A percentile compares a stretch with the other conserved stretches of the same genome.
These are phyloP conservation scores for Sporothrix globosa DNA, from an alignment of 2,329 filamentous ascomycete species.

Conservation along the genomic window DNA sequence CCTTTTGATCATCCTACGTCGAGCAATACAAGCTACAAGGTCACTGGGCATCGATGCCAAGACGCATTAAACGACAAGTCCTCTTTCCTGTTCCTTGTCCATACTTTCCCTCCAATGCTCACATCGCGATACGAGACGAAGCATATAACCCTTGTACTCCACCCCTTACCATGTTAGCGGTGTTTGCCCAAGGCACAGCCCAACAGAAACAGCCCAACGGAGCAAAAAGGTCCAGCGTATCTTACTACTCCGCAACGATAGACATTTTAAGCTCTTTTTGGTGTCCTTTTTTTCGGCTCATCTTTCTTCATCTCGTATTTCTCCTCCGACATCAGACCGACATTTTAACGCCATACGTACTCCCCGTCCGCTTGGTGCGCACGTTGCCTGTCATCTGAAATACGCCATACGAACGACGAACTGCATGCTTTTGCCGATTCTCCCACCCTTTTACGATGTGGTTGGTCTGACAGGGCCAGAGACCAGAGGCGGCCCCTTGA, in stretches of 20 bases:
- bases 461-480: background rate
- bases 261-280: constrained; percentile 1
- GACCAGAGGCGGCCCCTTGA: background rate
- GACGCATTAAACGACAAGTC: background rate
- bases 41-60: background rate
- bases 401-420: no score
- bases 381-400: background rate
- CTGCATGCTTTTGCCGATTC: background rate
- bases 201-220: background rate
- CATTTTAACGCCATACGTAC: no score
- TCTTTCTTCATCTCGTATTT: background rate
- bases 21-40: no score
- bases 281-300: background rate
- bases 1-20: background rate
- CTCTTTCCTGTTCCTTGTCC: background rate
- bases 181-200: constrained; percentile 7
- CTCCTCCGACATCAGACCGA: background rate
- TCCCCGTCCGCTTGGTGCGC: background rate
- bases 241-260: no score
- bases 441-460: background rate
- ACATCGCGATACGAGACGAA: background rate
- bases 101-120: no score
- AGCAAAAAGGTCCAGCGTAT: background rate
- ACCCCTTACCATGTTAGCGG: constrained; percentile 17
- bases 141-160: constrained; percentile 2